Base-by-base conservation (phyloP, 1,139 yeast species). In the Geotrichum restrictum region DNA sequence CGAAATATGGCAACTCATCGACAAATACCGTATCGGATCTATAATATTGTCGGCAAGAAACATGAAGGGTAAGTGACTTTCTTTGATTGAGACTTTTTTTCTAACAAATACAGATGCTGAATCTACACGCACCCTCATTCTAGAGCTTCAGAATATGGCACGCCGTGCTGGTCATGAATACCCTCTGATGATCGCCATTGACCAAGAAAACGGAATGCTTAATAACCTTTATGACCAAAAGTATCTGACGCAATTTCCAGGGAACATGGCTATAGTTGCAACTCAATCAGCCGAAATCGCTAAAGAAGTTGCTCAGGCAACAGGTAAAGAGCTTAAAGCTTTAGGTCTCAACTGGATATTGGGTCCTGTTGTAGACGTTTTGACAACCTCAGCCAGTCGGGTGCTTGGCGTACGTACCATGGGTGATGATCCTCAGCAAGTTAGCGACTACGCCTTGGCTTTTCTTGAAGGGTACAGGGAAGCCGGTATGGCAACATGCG, bases 351-450 rank as follows among this genome's bases (percentile, higher is more conserved):
- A 74, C 68, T 78, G 82, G 59, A 70, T 78, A 13, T 69, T 82
- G 60, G 87, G 86, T 0, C 88, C 88, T 0, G 85, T 80, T 1
- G 71, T 82, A 45, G 87, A 82, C 62, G 83, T 81, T 18, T 77
- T 81, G 43, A 77, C 84, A 21, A 80, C 79, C 62, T 67, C 81
- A 37, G 72, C 81, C 1, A 81, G 77, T 57, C 81, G 80, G 59
- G 68, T 80, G 52, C 76, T 80, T n/a, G 84, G 85, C 1, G 83
- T 81, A 2, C 70, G 85, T 22, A 77, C 83, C 49, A 80, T 81
- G 70, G 86, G 86, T 11, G 79, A 82, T 29, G 80, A 81, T 8
- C 72, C 80, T 1, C 82, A 80, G 45, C 83, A 79, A 48, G 87
- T 82, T 14, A 72, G 75, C 18, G 75, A 74, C 58, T 81, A 74